Base-by-base conservation (phyloP, 495 filamentous ascomycete genomes). In the Aspergillus egyptiacus region DNA sequence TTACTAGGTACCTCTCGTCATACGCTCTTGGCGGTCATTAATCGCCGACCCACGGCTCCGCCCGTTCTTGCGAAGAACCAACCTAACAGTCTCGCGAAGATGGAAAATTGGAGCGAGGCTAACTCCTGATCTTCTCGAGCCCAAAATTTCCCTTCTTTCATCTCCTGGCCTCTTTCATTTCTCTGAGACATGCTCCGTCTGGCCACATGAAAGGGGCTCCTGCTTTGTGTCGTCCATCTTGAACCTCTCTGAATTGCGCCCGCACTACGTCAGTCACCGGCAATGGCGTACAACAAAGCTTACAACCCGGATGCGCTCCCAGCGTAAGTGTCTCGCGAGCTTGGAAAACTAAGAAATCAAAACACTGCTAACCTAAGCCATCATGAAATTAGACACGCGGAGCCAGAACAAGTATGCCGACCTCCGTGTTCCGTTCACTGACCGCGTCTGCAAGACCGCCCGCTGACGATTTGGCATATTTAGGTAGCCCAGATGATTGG, bases 281-380 rank as follows among this genome's bases (percentile, higher is more conserved):
- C 30, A 41, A 98, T 97, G 93, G 93, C 93, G 24, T 97, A 98
- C 78, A 95, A 94, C 65, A 81, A 83, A 59, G 77, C 80, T 33
- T 89, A 86, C 70, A 96, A 98, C 61, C 91, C 91, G n/a, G 94
- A 98, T 72, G 88, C 89, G 67, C 81, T 98, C 50, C 93, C 93
- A 66, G 89, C 89, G 85, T 95, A 74, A 81, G 89, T 82, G 8
- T 15, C n/a, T 34, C 23, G 23, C 5, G 6, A 17, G 6, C 32
- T 1, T 8, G 14, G 37, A 48, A 46, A 31, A 9, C 23, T 56
- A n/a, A 25, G 11, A 36, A 11, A 24, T 8, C 1, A 1, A 25
- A 20, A 35, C 18, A 34, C 30, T n/a, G n/a, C n/a, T 46, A 27
- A 46, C 32, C 15, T 43, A 9, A 19, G 41, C 32, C 8, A 28